Evolutionary conservation across 495 filamentous ascomycete genomes (phyloP), one percentile per base, ranked within the genome.

Genomic region (Extremus antarcticus): DNA sequence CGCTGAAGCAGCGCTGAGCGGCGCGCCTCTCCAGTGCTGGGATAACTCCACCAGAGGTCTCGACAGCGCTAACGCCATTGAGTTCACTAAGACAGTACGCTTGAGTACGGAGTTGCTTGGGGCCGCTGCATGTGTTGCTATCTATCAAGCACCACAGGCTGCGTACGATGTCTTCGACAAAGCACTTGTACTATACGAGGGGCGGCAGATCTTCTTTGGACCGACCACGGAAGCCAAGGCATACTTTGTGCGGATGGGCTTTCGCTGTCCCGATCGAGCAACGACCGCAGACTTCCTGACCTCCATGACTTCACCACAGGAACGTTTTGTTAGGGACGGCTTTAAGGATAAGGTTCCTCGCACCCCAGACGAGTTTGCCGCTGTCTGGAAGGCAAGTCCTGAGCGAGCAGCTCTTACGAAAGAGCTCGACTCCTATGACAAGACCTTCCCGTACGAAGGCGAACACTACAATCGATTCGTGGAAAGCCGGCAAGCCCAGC

Each of bases 241-340:
- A 35, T 72, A 71, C 55, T 70, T 77, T 65, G 29, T 71, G 10
- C 70, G 80, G 45, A 76, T 84, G 69, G 81, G 82, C 0, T 85
- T 78, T 74, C 46, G 73, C 61, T 68, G 81, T 71, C 79, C 78
- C 57, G 67, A 75, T 57, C 66, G 78, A 65, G 74, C 78, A 73
- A 88, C 73, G 0, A 83, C 78, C 0, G 78, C 82, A 17, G 86
- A 88, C 62, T 89, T 88, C 63, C 68, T 88, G 7, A 88, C 85
- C 0, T 84, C 82, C 3, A 75, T 89, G 61, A 87, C 84, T 11
- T 83, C 83, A 43, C 74, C 80, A 2, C 70, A 76, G 23, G 81
- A 87, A 49, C 79, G 86, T 11, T 72, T 75, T 25, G 70, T 83
- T 39, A 75, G 78, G 0, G 57, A 71, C 0, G 87, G 85, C 0